phyloP scores from a whole-genome alignment of 208 protist species.

The Endotrypanum monterogeii region DNA sequence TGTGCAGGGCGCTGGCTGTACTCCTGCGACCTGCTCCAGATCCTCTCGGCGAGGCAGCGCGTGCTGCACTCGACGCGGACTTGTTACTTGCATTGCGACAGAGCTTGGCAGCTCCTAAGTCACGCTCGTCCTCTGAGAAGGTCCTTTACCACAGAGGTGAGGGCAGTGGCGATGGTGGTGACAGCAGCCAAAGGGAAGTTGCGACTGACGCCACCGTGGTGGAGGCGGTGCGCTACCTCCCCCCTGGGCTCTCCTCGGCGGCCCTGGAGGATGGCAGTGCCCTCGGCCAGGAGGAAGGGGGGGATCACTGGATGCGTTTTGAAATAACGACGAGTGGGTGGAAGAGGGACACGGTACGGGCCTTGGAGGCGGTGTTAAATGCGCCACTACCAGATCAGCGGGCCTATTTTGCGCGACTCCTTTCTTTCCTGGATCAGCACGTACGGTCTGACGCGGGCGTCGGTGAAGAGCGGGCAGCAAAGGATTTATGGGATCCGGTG shows the following conservation, averaged over 20 bases:
- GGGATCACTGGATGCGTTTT: slow-evolving; percentile 35
- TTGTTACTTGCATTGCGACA: slow-evolving; percentile 41
- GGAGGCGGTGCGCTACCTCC: slow-evolving; percentile 30
- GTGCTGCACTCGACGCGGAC: slow-evolving; percentile 44
- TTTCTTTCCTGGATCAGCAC: slow-evolving; percentile 24
- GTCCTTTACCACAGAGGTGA: slow-evolving; percentile 18
- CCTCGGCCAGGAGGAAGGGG: not conserved
- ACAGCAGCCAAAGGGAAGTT: not conserved
- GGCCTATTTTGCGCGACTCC: slow-evolving; percentile 19
- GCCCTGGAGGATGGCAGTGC: not conserved
- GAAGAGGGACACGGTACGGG: slow-evolving; percentile 38
- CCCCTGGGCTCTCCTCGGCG: not conserved
- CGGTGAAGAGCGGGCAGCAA: not conserved
- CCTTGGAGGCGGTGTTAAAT: slow-evolving; percentile 47
- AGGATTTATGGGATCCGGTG: slow-evolving; percentile 33
- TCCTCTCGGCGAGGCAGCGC: slow-evolving; percentile 25
- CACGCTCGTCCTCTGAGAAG: not conserved
- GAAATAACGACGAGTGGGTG: slow-evolving; percentile 33
- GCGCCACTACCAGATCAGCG: slow-evolving; percentile 20
- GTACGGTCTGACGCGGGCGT: not conserved
- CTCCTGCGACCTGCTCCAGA: slow-evolving; percentile 25
- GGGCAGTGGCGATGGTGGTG: not conserved
- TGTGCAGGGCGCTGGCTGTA: slow-evolving; percentile 59
- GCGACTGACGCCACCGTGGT: slow-evolving; percentile 9
- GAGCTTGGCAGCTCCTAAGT: not conserved